A percentile compares a stretch with the other conserved stretches of the same genome.
phyloP scores from a whole-genome alignment of 805 yeast genomes.

The Saccharomycopsis lassenensis region DNA sequence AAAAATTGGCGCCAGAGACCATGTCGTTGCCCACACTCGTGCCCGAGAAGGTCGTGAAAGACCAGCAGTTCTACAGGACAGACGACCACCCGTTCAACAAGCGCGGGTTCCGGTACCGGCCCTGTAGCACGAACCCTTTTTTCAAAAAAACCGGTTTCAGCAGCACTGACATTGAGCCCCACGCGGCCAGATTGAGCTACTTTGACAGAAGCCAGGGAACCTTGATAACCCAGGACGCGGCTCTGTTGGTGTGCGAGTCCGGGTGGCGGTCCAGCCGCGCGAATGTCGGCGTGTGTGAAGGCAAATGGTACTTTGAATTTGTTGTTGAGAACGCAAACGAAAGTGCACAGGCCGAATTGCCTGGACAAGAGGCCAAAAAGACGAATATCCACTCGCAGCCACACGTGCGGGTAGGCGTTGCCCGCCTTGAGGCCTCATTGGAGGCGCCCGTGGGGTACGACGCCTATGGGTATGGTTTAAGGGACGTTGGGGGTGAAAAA shows the following conservation, averaged over 20 bases:
- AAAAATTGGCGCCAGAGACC: background rate
- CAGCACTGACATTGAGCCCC: slow-evolving; percentile 68
- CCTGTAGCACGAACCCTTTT: slow-evolving; percentile 61
- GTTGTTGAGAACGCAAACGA: slow-evolving; percentile 37
- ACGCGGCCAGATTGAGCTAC: slow-evolving; percentile 40
- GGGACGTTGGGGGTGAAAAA: slow-evolving; percentile 68
- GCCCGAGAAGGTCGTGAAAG: no score
- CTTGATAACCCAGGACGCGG: slow-evolving; percentile 28
- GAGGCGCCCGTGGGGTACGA: slow-evolving; percentile 97
- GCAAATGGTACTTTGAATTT: slow-evolving; percentile 72
- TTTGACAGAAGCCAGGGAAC: slow-evolving; percentile 64
- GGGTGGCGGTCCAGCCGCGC: slow-evolving; percentile 81
- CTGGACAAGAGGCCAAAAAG: slow-evolving; percentile 13
- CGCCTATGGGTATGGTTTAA: slow-evolving; percentile 83
- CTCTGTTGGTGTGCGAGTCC: slow-evolving; percentile 41
- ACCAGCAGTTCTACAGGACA: slow-evolving; percentile 33
- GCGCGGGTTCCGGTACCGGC: slow-evolving; percentile 70
- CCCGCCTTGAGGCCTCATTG: slow-evolving; percentile 74
- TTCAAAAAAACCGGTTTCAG: slow-evolving; percentile 50
- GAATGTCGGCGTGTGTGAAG: slow-evolving; percentile 68
- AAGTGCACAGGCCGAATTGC: slow-evolving; percentile 13
- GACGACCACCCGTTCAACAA: slow-evolving; percentile 79
- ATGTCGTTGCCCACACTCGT: slow-evolving; percentile 8
- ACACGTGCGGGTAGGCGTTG: slow-evolving; percentile 77
- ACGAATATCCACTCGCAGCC: slow-evolving; percentile 24